Base-by-base conservation (phyloP, 148 eudicot species). In the Spergularia marina region DNA sequence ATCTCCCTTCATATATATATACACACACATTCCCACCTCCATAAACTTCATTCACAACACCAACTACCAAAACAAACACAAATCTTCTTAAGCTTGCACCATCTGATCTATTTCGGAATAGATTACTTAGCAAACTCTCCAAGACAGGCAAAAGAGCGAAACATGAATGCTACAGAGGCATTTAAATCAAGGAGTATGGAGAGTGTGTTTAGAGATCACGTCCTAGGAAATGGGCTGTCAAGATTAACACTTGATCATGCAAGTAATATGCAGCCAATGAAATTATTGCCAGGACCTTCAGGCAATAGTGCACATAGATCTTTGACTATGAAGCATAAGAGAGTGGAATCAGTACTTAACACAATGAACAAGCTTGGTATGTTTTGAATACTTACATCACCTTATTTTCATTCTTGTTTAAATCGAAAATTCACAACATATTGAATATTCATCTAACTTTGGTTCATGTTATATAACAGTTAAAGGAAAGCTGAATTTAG, bases 331-430 rank as follows among this genome's bases (percentile, higher is more conserved):
- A 57, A 78, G 70, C 59, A 65, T 0, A 53, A 30, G 15, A 78
- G 44, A 73, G 64, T 21, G 3, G 76, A 30, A 17, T 78, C 81
- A 17, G 67, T 78, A 12, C 58, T 78, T 34, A 57, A 66, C 60
- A 65, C 64, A 5, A 65, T 78, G 67, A 78, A 78, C 54, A 78
- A 72, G 77, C 81, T 78, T 47, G 77, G 81, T 77, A 77, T 7
- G 60, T 56, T 6, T 2, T 63, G 4, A 63, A 44, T 44, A 44
- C 8, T 0, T 60, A 60, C 18, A 60, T 60, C 25, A 7, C 3
- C 21, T 60, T 23, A 21, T 56, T 5, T 16, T 14, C 20, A 5
- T 18, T 56, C 60, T 56, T 56, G 0, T 0, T 14, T 56, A 30
- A 0, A 30, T 0, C 0, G 4, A 30, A 30, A 30, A 30, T 0